phyloP scores from a whole-genome alignment of 768 basidiomycete genomes.

The Psilocybe azurescens region DNA sequence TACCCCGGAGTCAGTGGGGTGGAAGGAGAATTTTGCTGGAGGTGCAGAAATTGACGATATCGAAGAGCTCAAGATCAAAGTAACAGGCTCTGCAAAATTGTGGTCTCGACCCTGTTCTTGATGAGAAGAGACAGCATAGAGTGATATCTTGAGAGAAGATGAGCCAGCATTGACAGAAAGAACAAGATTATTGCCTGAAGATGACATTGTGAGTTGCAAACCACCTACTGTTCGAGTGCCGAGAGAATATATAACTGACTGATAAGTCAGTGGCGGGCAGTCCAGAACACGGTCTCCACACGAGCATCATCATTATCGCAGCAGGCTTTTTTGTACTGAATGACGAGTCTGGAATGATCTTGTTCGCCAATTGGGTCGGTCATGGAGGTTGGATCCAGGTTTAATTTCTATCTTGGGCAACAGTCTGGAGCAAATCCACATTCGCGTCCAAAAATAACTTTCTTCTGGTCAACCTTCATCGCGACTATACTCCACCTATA shows the following conservation, averaged over 20 bases:
- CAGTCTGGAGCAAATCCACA: conserved; percentile 1
- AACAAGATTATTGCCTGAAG: conserved; percentile 40
- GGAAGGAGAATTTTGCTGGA: conserved; percentile 56
- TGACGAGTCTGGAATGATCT: conserved; percentile 1
- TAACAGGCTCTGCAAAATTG: conserved; percentile 31
- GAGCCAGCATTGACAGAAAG: conserved; percentile 83
- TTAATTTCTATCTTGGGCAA: neutral
- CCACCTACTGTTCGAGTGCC: neutral
- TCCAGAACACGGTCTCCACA: conserved; percentile 1
- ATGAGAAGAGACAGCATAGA: conserved; percentile 45
- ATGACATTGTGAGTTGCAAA: conserved; percentile 7
- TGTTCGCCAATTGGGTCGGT: neutral
- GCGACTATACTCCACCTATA: conserved; percentile 15
- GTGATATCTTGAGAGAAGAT: conserved; percentile 84
- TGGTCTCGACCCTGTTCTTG: conserved; percentile 7
- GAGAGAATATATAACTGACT: neutral
- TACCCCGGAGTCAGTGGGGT: conserved; percentile 20
- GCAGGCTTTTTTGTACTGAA: neutral
- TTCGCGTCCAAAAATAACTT: conserved; percentile 11
- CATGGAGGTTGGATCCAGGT: neutral
- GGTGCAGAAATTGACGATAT: conserved; percentile 64
- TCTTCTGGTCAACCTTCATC: neutral
- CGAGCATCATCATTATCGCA: conserved; percentile 1
- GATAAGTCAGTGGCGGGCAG: neutral
- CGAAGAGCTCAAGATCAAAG: conserved; percentile 54